phyloP scores from a whole-genome alignment of 495 filamentous ascomycete species.

The Aspergillus cavernicola region DNA sequence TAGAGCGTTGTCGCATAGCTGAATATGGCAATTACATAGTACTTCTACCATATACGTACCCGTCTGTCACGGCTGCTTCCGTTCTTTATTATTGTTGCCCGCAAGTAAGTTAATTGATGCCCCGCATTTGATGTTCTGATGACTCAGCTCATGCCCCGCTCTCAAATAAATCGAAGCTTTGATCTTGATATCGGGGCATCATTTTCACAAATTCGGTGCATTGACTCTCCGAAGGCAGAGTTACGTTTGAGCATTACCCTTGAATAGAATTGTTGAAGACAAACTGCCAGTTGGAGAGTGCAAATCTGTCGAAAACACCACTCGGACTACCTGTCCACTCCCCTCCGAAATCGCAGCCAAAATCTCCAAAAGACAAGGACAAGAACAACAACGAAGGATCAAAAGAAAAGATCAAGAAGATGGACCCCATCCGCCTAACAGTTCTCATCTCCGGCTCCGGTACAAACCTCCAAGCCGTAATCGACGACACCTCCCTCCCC shows the following conservation, averaged over 20 bases:
- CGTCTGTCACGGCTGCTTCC: no score
- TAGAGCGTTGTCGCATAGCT: not conserved
- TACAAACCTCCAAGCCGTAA: conserved; percentile 86
- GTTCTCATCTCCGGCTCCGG: conserved; percentile 78
- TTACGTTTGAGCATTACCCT: not conserved
- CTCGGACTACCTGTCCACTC: not conserved
- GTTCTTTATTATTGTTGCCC: no score
- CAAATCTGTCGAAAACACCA: not conserved
- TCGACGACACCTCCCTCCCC: conserved; percentile 66
- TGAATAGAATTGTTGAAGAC: not conserved
- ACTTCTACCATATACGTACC: no score
- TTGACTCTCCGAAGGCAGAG: not conserved
- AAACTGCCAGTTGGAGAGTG: no score
- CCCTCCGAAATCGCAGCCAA: not conserved
- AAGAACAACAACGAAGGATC: not conserved
- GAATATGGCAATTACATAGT: not conserved
- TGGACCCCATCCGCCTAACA: conserved; percentile 46
- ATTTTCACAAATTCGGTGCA: not conserved
- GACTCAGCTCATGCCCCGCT: conserved; percentile 2
- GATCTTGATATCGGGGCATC: not conserved
- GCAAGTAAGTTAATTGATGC: not conserved
- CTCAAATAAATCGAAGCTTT: not conserved
- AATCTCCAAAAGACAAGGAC: not conserved
- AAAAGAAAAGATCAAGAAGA: conserved; percentile 14
- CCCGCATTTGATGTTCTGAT: not conserved